Percentiles rank a stretch among this genome's conserved stretches.
Conservation (phyloP, 768 basidiomycete genomes). For the Mycena galopus region DNA sequence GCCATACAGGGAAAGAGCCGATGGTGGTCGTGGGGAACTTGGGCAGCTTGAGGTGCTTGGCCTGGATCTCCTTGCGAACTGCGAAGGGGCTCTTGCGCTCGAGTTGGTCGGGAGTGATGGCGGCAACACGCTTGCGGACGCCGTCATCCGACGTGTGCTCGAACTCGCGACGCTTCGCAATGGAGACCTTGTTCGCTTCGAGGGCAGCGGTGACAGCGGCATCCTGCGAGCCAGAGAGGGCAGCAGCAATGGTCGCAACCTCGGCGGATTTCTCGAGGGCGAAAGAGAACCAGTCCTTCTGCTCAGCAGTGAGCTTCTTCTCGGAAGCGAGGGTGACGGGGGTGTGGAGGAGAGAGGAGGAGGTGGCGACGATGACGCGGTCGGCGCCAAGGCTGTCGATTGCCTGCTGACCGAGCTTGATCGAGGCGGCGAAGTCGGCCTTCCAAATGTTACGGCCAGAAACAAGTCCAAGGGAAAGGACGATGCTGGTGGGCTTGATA, state of each 20-base stretch:
- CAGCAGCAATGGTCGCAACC: conserved; percentile 88
- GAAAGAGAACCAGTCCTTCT: conserved; percentile 99
- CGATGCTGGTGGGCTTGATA: conserved; percentile 83
- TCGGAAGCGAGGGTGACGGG: conserved; percentile 96
- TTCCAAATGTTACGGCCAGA: conserved; percentile 99
- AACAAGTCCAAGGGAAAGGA: conserved; percentile 94
- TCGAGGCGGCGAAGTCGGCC: conserved; percentile 88
- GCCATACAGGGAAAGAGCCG: conserved; percentile 90
- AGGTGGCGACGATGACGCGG: conserved; percentile 94
- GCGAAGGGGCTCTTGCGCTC: conserved; percentile 92
- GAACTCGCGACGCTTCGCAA: conserved; percentile 94
- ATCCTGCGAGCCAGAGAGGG: conserved; percentile 89
- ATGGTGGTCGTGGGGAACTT: conserved; percentile 99
- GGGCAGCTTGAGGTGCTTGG: conserved; percentile 89
- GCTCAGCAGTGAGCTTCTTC: conserved; percentile 88
- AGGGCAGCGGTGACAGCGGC: conserved; percentile 75
- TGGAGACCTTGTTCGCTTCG: conserved; percentile 91
- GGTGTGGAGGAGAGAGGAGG: conserved; percentile 98
- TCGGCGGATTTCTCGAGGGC: conserved; percentile 96
- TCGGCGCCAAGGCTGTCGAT: conserved; percentile 85
- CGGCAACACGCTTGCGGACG: conserved; percentile 94
- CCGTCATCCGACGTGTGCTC: conserved; percentile 94
- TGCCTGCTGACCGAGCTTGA: conserved; percentile 88
- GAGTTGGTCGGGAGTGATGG: conserved; percentile 88
- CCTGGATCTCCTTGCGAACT: conserved; percentile 88